Evolutionary conservation across 2,329 filamentous ascomycete species (phyloP).

Genomic region (Colletotrichum limetticola): DNA sequence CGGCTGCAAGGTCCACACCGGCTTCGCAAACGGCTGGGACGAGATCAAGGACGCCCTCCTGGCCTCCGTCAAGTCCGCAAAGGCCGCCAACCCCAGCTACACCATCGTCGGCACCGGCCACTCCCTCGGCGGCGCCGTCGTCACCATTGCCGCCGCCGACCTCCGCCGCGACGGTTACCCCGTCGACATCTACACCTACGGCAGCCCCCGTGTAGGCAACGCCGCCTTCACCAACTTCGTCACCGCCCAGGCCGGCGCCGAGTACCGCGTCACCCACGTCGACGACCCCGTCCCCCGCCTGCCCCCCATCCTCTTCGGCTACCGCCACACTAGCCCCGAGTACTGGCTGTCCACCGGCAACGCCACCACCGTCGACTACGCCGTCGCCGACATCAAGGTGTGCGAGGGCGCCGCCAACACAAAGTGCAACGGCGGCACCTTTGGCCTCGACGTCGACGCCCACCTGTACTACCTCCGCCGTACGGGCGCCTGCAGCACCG

Average conservation of each 20-base stretch:
- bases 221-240: conserved; percentile 63
- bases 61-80: conserved; percentile 55
- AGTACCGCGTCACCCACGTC: conserved; percentile 74
- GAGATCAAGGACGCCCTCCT: conserved; percentile 59
- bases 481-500: conserved; percentile 52
- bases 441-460: conserved; percentile 54
- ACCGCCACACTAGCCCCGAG: conserved; percentile 75
- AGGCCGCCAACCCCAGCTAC: conserved; percentile 60
- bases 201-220: conserved; percentile 74
- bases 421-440: conserved; percentile 62
- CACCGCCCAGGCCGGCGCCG: conserved; percentile 59
- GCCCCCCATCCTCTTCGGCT: conserved; percentile 69
- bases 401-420: conserved; percentile 61
- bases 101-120: conserved; percentile 71
- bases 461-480: conserved; percentile 62
- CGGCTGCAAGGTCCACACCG: conserved; percentile 64
- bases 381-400: conserved; percentile 52
- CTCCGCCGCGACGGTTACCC: conserved; percentile 59
- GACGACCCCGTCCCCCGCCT: conserved; percentile 76
- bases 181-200: conserved; percentile 73
- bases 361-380: conserved; percentile 48
- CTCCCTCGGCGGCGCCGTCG: conserved; percentile 75
- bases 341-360: conserved; percentile 66
- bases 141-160: conserved; percentile 67
- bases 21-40: conserved; percentile 69